These are phyloP conservation scores for Mycena chlorophos DNA, from an alignment of 768 basidiomycete species.

Conservation along the genomic window DNA sequence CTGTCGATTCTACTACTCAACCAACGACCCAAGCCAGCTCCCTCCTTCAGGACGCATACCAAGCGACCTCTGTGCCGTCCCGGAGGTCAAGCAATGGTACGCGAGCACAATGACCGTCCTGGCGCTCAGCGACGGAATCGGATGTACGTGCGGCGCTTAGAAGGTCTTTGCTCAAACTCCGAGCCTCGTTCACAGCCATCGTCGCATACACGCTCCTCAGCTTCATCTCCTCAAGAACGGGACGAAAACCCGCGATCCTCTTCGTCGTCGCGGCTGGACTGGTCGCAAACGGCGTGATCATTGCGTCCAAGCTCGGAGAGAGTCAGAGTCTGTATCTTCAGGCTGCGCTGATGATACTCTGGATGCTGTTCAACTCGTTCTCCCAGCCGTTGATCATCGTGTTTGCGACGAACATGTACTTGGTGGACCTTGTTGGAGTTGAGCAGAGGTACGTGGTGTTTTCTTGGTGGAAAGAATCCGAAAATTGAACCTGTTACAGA, in stretches of 20 bases:
- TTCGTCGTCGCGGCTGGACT: conserved; percentile 8
- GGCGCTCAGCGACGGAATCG: conserved; percentile 13
- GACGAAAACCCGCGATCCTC: conserved; percentile 12
- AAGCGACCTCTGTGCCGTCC: conserved; percentile 11
- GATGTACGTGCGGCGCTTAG: conserved; percentile 1
- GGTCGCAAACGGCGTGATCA: conserved; percentile 8
- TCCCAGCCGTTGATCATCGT: conserved; percentile 12
- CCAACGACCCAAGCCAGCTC: conserved; percentile 1
- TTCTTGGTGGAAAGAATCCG: neutral
- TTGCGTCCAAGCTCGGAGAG: conserved; percentile 1
- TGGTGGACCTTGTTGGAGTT: conserved; percentile 9
- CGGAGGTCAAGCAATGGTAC: conserved; percentile 11
- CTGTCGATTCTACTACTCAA: conserved; percentile 8
- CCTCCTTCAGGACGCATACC: conserved; percentile 6
- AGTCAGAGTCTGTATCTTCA: neutral
- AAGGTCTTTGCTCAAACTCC: neutral
- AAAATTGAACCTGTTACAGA: neutral
- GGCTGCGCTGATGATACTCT: conserved; percentile 3
- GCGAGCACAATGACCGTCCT: conserved; percentile 3
- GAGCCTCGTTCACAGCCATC: conserved; percentile 3
- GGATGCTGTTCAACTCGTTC: conserved; percentile 11
- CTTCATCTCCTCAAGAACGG: conserved; percentile 6
- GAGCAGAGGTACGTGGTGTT: conserved; percentile 8
- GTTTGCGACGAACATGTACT: conserved; percentile 12
- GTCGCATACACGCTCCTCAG: conserved; percentile 8